These are phyloP conservation scores for Hericium coralloides DNA, from an alignment of 768 basidiomycete genomes.

Conservation along the genomic window DNA sequence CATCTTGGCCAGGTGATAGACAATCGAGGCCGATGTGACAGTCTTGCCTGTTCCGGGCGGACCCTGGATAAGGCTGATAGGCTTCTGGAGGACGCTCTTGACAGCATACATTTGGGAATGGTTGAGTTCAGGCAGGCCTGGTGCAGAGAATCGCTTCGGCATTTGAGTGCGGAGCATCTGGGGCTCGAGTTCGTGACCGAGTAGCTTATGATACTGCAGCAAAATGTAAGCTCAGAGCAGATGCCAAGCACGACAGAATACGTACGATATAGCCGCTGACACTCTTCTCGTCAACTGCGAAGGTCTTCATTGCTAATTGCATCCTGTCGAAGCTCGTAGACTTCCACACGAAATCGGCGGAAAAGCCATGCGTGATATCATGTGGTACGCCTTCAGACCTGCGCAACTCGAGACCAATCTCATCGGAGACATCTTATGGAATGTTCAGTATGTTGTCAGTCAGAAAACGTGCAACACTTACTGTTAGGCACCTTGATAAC, in stretches of 20 bases:
- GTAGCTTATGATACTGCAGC: constrained; percentile 88
- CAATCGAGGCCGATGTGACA: constrained; percentile 97
- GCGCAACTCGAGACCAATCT: constrained; percentile 90
- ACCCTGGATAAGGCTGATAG: constrained; percentile 94
- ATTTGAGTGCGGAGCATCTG: constrained; percentile 86
- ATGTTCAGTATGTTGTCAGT: constrained; percentile 1
- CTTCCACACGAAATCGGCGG: constrained; percentile 99
- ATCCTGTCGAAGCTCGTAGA: constrained; percentile 99
- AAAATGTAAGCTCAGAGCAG: constrained; percentile 7
- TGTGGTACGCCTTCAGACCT: constrained; percentile 88
- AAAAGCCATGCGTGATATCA: constrained; percentile 90
- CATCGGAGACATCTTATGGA: constrained; percentile 87
- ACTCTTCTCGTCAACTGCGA: constrained; percentile 98
- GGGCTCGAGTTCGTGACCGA: constrained; percentile 96
- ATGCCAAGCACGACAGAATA: constrained; percentile 4
- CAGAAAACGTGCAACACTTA: constrained; percentile 30
- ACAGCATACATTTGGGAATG: constrained; percentile 99
- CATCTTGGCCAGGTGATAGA: constrained; percentile 99
- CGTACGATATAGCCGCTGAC: constrained; percentile 96
- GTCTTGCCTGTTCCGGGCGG: constrained; percentile 99
- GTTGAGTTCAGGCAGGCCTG: constrained; percentile 94
- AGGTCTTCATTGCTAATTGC: constrained; percentile 99
- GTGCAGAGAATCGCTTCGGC: constrained; percentile 96
- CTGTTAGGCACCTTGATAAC: constrained; percentile 99
- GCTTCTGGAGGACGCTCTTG: constrained; percentile 97